Base-by-base conservation (phyloP, 1,139 yeast genomes). In the Lodderomyces metapsilosis region DNA sequence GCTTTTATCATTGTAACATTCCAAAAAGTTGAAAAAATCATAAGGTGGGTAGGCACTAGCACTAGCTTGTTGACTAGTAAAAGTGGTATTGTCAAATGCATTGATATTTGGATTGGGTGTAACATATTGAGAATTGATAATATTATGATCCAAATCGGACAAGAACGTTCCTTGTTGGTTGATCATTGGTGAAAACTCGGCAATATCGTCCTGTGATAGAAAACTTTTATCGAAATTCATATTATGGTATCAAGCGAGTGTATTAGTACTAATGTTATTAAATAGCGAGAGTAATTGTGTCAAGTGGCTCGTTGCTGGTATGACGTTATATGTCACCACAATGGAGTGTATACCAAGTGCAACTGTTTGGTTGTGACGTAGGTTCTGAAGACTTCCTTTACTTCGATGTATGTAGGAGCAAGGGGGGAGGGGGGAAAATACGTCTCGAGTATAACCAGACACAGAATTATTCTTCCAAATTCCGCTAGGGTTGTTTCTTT, bases 11-110 rank as follows among this genome's bases (percentile, higher is more conserved):
- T 15, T 9, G 6, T 25, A 34, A 28, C 18, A 21, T 8, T 25
- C 27, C 21, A 37, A 37, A 16, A 30, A 18, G 34, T 45, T 43
- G 8, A 42, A 38, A 10, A 42, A 31, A 31, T 45, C 45, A 16
- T 18, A n/a, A 3, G 45, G 38, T n/a, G 45, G 40, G 10, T 36
- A 37, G 3, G 36, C 37, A 23, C 15, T 27, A 4, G 34, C 12
- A 23, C 15, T 27, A 3, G 30, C 6, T 16, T 32, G 40, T 9
- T 34, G 25, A n/a, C 33, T 23, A 16, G 18, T 33, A 13, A 25
- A 18, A 10, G 27, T 13, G 23, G 10, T 22, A 16, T 16, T 28
- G 20, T 8, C 9, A 11, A 30, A 35, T 28, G 39, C 6, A 12
- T 41, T 41, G 30, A 38, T 39, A 21, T 42, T 42, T 28, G 43